Conservation (phyloP, 768 basidiomycete species). For the Russula vinacea region DNA sequence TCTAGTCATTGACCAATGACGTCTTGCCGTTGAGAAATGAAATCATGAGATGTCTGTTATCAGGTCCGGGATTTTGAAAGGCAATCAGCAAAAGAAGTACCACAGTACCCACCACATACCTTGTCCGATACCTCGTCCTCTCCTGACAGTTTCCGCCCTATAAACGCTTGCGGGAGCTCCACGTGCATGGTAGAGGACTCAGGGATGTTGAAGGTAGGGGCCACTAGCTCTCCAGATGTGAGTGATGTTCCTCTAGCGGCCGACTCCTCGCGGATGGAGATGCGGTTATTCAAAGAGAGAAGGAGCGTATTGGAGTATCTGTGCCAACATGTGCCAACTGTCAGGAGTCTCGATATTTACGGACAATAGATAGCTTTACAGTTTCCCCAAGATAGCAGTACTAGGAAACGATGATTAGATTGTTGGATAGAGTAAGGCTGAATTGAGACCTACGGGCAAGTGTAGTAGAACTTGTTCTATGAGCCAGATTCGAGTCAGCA, state of each 20-base stretch:
- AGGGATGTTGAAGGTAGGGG: too few relatives aligned
- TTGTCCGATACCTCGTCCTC: not conserved
- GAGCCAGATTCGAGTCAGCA: not conserved
- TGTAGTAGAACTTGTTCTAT: constrained; percentile 18
- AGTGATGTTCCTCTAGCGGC: not conserved
- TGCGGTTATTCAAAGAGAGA: constrained; percentile 21
- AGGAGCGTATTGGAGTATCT: constrained; percentile 23
- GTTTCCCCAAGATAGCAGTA: constrained; percentile 13
- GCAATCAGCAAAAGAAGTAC: not conserved
- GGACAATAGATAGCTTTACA: not conserved
- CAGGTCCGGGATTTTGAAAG: not conserved
- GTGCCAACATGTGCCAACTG: not conserved
- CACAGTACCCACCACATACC: not conserved
- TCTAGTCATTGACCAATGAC: not conserved
- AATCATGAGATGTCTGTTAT: not conserved
- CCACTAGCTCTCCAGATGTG: not conserved
- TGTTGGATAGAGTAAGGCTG: not conserved
- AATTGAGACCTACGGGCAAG: constrained; percentile 14
- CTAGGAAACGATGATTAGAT: not conserved
- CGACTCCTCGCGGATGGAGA: constrained; percentile 6
- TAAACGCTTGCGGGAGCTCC: not conserved
- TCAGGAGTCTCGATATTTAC: not conserved
- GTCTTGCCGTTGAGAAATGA: not conserved
- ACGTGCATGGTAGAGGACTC: not conserved
- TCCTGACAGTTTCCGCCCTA: not conserved